A percentile compares a stretch with the other conserved stretches of the same genome.
These are phyloP conservation scores for Amaranthus palmeri DNA, from an alignment of 148 eudicot species.

Conservation along the genomic window DNA sequence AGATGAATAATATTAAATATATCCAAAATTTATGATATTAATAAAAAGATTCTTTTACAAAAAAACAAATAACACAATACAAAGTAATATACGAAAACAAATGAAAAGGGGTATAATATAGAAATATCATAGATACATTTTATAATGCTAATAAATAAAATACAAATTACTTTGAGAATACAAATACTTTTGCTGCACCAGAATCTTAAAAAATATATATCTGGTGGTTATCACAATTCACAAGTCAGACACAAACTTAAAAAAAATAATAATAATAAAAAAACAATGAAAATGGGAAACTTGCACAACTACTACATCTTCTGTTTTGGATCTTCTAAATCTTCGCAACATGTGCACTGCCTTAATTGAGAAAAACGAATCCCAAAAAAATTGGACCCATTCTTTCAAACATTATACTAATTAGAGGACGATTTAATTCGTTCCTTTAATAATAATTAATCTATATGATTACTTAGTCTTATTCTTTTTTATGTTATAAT, in stretches of 20 bases:
- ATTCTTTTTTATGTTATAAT: background rate
- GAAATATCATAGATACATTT: no score
- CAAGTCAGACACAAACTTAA: background rate
- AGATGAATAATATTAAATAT: no score
- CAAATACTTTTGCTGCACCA: slow-evolving; percentile 8
- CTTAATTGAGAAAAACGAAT: background rate
- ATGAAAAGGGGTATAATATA: no score
- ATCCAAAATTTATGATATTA: no score
- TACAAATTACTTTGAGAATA: no score
- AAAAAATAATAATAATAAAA: background rate
- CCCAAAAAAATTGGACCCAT: slow-evolving; percentile 1
- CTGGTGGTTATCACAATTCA: slow-evolving; percentile 5
- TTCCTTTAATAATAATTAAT: background rate
- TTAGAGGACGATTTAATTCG: background rate
- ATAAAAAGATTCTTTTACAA: no score
- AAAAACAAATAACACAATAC: no score
- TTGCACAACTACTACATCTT: background rate
- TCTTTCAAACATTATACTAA: background rate
- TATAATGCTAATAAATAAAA: no score
- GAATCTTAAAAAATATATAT: slow-evolving; percentile 1
- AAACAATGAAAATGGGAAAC: background rate
- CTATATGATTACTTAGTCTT: background rate
- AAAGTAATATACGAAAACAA: no score
- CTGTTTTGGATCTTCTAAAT: background rate
- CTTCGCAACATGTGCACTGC: background rate